Evolutionary conservation across 768 basidiomycete genomes (phyloP).

Genomic region (Coprinellus aureogranulatus): DNA sequence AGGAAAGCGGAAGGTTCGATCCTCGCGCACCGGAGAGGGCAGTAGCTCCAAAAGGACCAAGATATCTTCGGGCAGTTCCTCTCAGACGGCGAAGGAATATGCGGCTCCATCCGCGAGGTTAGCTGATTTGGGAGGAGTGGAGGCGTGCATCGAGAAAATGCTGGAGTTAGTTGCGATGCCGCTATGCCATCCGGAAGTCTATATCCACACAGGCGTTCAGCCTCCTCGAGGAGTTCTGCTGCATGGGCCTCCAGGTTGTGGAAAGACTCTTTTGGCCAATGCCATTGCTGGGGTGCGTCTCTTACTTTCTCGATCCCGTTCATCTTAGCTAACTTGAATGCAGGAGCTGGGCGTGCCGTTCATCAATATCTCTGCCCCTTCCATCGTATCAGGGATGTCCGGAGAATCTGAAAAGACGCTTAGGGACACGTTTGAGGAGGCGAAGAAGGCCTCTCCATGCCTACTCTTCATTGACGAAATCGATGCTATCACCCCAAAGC

Average conservation of each 20-base stretch:
- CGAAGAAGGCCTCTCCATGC: conserved; percentile 79
- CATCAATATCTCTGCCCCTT: conserved; percentile 91
- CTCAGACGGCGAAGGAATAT: conserved; percentile 53
- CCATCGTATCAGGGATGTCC: conserved; percentile 96
- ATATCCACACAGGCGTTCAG: conserved; percentile 88
- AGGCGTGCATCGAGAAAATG: conserved; percentile 84
- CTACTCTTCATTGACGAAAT: conserved; percentile 97
- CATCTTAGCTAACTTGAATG: conserved; percentile 2
- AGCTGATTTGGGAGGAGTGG: conserved; percentile 85
- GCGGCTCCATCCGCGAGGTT: conserved; percentile 73
- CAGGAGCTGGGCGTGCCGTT: conserved; percentile 93
- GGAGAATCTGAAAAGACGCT: conserved; percentile 98
- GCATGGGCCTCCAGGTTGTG: conserved; percentile 95
- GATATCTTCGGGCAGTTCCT: conserved; percentile 26
- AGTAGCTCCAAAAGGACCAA: conserved; percentile 58
- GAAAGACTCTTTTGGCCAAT: conserved; percentile 91
- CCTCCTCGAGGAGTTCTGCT: conserved; percentile 90
- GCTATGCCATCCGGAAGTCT: conserved; percentile 91
- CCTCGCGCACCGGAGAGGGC: conserved; percentile 49
- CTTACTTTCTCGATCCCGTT: conserved; percentile 2
- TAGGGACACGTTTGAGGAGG: conserved; percentile 95
- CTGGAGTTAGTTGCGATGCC: conserved; percentile 97
- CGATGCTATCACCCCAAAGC: conserved; percentile 94
- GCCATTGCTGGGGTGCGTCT: conserved; percentile 87
- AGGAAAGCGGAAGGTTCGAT: conserved; percentile 62